These are phyloP conservation scores for Verticillium tricorpus DNA, from an alignment of 2,329 filamentous ascomycete species.

Conservation along the genomic window DNA sequence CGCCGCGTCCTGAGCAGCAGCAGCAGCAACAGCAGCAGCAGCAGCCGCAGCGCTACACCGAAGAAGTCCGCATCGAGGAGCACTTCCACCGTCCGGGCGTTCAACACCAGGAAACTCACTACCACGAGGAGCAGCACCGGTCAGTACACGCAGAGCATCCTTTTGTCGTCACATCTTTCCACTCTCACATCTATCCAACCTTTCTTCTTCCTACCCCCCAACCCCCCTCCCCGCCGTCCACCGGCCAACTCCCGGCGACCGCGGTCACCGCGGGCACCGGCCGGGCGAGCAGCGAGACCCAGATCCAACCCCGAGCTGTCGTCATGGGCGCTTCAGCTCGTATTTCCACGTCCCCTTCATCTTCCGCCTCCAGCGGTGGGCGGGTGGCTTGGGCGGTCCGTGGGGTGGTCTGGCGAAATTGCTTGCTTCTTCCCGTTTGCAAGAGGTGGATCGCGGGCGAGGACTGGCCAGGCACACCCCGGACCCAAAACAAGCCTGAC, in stretches of 20 bases:
- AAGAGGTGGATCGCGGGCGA: background rate
- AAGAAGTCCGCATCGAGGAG: constrained; percentile 81
- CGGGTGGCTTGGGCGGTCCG: background rate
- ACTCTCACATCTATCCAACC: background rate
- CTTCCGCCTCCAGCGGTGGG: background rate
- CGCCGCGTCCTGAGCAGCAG: constrained; percentile 47
- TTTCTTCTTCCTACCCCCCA: constrained; percentile 3
- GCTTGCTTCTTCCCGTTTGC: background rate
- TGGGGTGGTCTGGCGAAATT: background rate
- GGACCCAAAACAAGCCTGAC: background rate
- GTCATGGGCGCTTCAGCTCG: background rate
- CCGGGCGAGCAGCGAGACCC: background rate
- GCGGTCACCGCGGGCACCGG: background rate
- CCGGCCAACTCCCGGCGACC: background rate
- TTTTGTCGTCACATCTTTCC: constrained; percentile 3
- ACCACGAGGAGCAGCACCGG: constrained; percentile 48
- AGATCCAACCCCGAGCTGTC: background rate
- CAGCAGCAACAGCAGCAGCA: constrained; percentile 23
- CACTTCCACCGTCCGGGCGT: constrained; percentile 65
- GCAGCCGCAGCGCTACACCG: constrained; percentile 53
- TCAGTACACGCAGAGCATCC: constrained; percentile 29
- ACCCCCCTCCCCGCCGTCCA: background rate
- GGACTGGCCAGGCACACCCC: background rate
- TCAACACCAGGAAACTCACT: constrained; percentile 50
- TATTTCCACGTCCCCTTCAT: constrained; percentile 1